phyloP scores from a whole-genome alignment of 176 grass and related monocot genomes.

The Musa acuminata region DNA sequence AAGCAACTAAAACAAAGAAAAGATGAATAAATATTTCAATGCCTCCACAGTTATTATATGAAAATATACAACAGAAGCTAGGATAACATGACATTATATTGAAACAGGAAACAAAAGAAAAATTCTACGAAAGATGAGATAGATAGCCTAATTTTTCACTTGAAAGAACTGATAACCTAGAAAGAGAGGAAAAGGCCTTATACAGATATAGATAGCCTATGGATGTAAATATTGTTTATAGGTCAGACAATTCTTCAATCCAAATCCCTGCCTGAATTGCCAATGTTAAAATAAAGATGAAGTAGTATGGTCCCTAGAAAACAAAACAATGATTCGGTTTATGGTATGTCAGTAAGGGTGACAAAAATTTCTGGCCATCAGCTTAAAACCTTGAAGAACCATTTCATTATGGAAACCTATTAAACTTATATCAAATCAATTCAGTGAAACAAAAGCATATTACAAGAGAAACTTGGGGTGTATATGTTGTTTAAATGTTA shows the following conservation, averaged over 20 bases:
- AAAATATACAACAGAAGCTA: too few species aligned
- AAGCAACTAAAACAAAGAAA: not conserved
- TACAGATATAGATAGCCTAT: not conserved
- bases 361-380: not conserved
- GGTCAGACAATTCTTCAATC: not conserved
- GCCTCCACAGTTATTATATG: too few species aligned
- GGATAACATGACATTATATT: too few species aligned
- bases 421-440: not conserved
- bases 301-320: not conserved
- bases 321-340: not conserved
- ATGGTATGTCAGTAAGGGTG: not conserved
- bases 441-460: not conserved
- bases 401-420: not conserved
- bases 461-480: not conserved
- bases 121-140: not conserved
- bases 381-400: not conserved
- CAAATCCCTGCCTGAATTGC: not conserved
- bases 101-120: not conserved
- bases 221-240: not conserved
- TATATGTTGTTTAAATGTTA: not conserved
- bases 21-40: not conserved
- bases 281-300: not conserved
- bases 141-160: not conserved
- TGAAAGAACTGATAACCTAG: too few species aligned
- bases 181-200: not conserved